phyloP scores from a whole-genome alignment of 179 eudicot genomes.

The Camellia oleifera region DNA sequence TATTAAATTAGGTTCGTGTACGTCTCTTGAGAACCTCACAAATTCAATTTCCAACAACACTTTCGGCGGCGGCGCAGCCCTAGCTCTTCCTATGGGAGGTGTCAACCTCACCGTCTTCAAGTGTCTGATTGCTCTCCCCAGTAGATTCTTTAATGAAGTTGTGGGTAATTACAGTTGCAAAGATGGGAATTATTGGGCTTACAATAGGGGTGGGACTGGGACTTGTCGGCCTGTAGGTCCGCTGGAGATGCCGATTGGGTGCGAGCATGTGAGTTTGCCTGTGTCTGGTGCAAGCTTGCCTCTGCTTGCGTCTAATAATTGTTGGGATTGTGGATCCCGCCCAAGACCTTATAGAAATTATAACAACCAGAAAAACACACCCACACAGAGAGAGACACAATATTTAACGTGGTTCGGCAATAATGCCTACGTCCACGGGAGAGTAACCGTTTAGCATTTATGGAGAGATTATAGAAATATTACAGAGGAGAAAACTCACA shows the following conservation, averaged over 20 bases:
- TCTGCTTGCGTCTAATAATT: not conserved
- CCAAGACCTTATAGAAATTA: too few species aligned
- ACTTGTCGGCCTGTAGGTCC: not conserved
- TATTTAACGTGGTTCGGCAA: too few species aligned
- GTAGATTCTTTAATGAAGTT: not conserved
- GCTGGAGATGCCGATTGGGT: not conserved
- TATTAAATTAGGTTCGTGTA: not conserved
- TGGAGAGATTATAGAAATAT: too few species aligned
- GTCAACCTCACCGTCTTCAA: constrained; percentile 12
- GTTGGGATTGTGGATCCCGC: too few species aligned
- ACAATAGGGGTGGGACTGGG: not conserved
- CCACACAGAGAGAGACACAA: too few species aligned
- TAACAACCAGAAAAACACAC: too few species aligned
- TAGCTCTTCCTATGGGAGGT: not conserved
- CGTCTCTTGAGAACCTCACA: not conserved
- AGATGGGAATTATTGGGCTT: not conserved
- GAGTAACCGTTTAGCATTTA: too few species aligned
- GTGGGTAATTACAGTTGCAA: constrained; percentile 11
- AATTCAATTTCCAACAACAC: not conserved
- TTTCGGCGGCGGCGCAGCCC: not conserved
- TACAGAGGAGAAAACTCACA: too few species aligned
- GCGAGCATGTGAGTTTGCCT: not conserved
- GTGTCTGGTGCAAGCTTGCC: constrained; percentile 4
- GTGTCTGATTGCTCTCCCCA: not conserved
- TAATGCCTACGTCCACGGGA: too few species aligned